Evolutionary conservation across 768 basidiomycete species (phyloP).

Genomic region (Phanerochaete carnosa): DNA sequence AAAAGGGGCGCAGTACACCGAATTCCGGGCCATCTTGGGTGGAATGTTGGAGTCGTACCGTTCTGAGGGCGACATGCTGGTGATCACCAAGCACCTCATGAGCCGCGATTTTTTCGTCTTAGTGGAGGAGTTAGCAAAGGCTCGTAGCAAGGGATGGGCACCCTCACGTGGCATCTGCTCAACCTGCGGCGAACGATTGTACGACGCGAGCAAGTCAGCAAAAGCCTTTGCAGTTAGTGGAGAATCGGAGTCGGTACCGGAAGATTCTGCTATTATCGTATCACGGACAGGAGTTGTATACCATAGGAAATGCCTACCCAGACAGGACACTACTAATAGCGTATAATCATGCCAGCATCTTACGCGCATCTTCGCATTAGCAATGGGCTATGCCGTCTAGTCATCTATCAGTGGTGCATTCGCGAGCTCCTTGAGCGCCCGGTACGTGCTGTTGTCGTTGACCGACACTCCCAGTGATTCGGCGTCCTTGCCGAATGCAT

Average conservation of each 20-base stretch:
- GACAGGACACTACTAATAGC: slow-evolving; percentile 21
- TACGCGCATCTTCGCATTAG: background rate
- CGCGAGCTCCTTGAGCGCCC: slow-evolving; percentile 58
- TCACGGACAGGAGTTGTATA: slow-evolving; percentile 60
- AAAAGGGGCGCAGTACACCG: slow-evolving; percentile 72
- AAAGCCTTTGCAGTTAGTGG: background rate
- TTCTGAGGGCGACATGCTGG: slow-evolving; percentile 85
- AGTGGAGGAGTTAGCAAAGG: slow-evolving; percentile 55
- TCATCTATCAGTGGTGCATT: slow-evolving; percentile 37
- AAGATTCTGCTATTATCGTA: slow-evolving; percentile 38
- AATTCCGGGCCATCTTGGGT: slow-evolving; percentile 86
- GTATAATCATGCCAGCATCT: slow-evolving; percentile 17
- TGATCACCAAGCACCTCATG: slow-evolving; percentile 78
- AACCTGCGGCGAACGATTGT: slow-evolving; percentile 49
- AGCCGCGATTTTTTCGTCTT: slow-evolving; percentile 79
- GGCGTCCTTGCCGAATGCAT: slow-evolving; percentile 80
- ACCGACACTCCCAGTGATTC: slow-evolving; percentile 64
- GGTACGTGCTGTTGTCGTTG: slow-evolving; percentile 47
- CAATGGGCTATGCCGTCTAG: background rate
- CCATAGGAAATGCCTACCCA: slow-evolving; percentile 43
- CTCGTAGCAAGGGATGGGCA: slow-evolving; percentile 63
- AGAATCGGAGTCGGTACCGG: slow-evolving; percentile 12
- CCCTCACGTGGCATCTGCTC: slow-evolving; percentile 46
- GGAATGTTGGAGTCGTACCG: slow-evolving; percentile 97
- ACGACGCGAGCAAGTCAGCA: slow-evolving; percentile 18